phyloP scores from a whole-genome alignment of 768 basidiomycete genomes.

The Suillus subalutaceus region DNA sequence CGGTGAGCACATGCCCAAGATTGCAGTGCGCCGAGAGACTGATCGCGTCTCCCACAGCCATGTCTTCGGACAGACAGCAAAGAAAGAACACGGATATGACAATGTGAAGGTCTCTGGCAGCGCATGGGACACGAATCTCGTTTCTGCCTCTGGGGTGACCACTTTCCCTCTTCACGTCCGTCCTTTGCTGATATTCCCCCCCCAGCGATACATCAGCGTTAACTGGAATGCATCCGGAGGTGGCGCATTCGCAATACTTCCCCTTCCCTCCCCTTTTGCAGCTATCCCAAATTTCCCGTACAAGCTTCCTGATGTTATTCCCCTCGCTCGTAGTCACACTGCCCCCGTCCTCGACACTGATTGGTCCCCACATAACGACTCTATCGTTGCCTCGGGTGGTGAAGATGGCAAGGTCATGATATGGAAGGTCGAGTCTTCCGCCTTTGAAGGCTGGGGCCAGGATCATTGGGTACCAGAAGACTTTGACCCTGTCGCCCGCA shows the following conservation, averaged over 20 bases:
- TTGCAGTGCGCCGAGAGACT: slow-evolving; percentile 10
- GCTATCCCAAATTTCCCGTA: slow-evolving; percentile 56
- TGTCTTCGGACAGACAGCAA: slow-evolving; percentile 87
- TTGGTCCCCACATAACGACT: slow-evolving; percentile 95
- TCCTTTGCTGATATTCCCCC: slow-evolving; percentile 12
- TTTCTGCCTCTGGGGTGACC: slow-evolving; percentile 81
- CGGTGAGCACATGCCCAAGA: slow-evolving; percentile 49
- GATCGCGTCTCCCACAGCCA: slow-evolving; percentile 53
- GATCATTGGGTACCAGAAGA: slow-evolving; percentile 85
- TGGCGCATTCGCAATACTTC: slow-evolving; percentile 93
- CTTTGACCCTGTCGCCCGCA: slow-evolving; percentile 81
- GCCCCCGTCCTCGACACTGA: slow-evolving; percentile 91
- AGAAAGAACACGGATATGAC: slow-evolving; percentile 81
- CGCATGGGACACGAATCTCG: slow-evolving; percentile 96
- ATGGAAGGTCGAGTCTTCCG: slow-evolving; percentile 74
- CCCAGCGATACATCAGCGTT: slow-evolving; percentile 80
- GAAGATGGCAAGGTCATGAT: slow-evolving; percentile 95
- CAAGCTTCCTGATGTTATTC: slow-evolving; percentile 91
- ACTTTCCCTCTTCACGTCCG: slow-evolving; percentile 10
- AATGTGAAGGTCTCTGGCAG: slow-evolving; percentile 86
- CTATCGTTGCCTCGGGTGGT: slow-evolving; percentile 85
- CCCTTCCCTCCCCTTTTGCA: slow-evolving; percentile 74
- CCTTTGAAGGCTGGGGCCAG: slow-evolving; percentile 83
- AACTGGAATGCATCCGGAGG: slow-evolving; percentile 96
- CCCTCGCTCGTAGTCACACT: slow-evolving; percentile 86